Percentiles rank a stretch among this genome's conserved stretches.
phyloP scores from a whole-genome alignment of 805 yeast genomes.

The Starmerella riodocensis region DNA sequence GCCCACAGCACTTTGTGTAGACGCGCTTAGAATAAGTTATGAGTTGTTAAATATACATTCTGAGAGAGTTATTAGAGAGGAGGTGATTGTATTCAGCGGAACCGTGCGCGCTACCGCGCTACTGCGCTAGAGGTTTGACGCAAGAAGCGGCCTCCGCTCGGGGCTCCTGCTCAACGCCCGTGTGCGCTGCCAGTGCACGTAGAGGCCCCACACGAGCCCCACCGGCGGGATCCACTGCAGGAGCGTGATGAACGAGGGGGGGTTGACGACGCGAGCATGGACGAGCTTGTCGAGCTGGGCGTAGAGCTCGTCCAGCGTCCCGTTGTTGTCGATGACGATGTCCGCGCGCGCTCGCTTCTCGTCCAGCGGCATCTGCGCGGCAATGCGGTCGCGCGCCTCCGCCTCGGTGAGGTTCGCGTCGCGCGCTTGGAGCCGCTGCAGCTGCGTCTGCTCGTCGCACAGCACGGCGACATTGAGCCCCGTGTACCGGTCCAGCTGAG shows the following conservation, averaged over 20 bases:
- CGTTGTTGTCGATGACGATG: conserved; percentile 48
- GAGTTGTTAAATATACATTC: too few species aligned
- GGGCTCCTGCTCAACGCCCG: not conserved
- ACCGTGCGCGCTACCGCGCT: too few species aligned
- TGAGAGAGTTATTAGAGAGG: too few species aligned
- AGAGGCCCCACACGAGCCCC: conserved; percentile 21
- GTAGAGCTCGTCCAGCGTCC: conserved; percentile 33
- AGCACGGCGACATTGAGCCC: conserved; percentile 57
- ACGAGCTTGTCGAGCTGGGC: conserved; percentile 34
- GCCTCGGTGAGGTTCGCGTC: conserved; percentile 51
- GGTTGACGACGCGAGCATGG: conserved; percentile 18
- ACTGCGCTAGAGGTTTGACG: not conserved
- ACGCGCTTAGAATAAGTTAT: too few species aligned
- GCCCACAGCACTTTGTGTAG: too few species aligned
- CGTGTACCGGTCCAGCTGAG: conserved; percentile 56
- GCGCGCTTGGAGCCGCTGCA: conserved; percentile 48
- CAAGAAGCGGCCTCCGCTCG: not conserved
- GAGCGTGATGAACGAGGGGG: conserved; percentile 28
- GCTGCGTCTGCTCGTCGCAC: conserved; percentile 45
- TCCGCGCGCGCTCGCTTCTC: conserved; percentile 51
- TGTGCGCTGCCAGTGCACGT: conserved; percentile 8
- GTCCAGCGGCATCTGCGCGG: conserved; percentile 57
- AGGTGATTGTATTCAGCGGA: too few species aligned
- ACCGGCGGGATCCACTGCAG: conserved; percentile 29
- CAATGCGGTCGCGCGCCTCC: conserved; percentile 62